Conservation (phyloP, 805 yeast species). For the Cyberlindnera veronae region DNA sequence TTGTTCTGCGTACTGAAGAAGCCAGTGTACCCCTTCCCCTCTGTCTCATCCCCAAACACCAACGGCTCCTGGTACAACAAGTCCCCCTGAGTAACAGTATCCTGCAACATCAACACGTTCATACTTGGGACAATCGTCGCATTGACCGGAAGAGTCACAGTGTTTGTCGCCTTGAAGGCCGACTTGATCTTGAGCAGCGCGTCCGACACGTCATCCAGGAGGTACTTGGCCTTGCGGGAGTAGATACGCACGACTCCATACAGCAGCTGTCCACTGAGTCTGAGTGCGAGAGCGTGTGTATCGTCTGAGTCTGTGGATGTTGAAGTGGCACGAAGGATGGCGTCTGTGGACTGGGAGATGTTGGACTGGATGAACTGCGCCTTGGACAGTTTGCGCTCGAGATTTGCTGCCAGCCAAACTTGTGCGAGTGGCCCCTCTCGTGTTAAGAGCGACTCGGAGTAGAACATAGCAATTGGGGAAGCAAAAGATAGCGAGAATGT, state of each 20-base stretch:
- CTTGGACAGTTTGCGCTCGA: constrained; percentile 73
- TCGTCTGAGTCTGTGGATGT: constrained; percentile 12
- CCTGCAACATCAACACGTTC: constrained; percentile 59
- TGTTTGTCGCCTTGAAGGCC: constrained; percentile 48
- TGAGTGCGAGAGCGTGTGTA: constrained; percentile 63
- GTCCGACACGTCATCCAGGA: constrained; percentile 80
- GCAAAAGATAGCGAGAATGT: not conserved
- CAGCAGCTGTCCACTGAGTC: constrained; percentile 81
- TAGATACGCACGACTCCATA: constrained; percentile 87
- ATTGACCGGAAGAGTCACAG: constrained; percentile 56
- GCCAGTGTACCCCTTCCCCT: not conserved
- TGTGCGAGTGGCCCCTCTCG: constrained; percentile 83
- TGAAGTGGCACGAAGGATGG: constrained; percentile 53
- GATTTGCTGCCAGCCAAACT: constrained; percentile 90
- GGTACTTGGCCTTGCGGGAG: constrained; percentile 77
- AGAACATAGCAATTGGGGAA: constrained; percentile 35
- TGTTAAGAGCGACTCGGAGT: constrained; percentile 50
- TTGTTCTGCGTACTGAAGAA: constrained; percentile 14
- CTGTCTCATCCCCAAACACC: constrained; percentile 27
- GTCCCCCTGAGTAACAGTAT: constrained; percentile 76
- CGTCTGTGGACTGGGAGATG: constrained; percentile 61
- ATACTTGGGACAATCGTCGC: constrained; percentile 60
- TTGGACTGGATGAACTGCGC: constrained; percentile 70
- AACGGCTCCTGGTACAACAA: constrained; percentile 65
- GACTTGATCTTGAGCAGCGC: constrained; percentile 68